Evolutionary conservation across 2,329 filamentous ascomycete species (phyloP), one percentile per base, ranked within the genome.

Genomic region (Colletotrichum sp.): DNA sequence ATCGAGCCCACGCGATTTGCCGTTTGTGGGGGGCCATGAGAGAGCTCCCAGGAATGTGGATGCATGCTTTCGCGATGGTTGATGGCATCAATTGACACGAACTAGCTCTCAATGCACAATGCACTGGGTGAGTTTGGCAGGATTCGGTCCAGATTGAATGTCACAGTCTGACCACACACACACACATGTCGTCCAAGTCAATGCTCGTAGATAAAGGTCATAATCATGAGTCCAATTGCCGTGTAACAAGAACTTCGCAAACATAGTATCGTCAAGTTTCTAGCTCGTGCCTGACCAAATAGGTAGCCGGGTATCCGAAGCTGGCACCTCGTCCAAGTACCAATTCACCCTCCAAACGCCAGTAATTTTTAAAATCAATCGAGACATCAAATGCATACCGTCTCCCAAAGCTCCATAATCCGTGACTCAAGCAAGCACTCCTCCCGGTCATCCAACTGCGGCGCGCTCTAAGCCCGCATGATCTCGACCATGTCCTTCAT

Each of bases 401-500:
- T 67, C 9, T n/a, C 36, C 72, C 64, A 57, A 24, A 72, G 63
- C 32, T 63, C 63, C 30, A 9, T 5, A 5, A 61, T 26, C 13
- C 36, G 64, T 24, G 63, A 36, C 34, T 64, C 57, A 12, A 28
- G 21, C 15, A 65, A 48, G 43, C 64, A 75, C 24, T 48, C 57
- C n/a, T 55, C 43, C n/a, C 26, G 52, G 18, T 71, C 58, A n/a
- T 67, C 43, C 68, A 68, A 64, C 55, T 60, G 65, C 38, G 60
- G 38, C 18, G 38, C 69, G 26, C 28, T 61, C 72, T 75, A 76
- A 13, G 72, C 74, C 77, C 81, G 82, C 84, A 90, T 92, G 55
- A 92, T 84, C 81, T 90, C 88, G 52, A 86, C 82, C 88, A 93
- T 89, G 78, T 93, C 91, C 79, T 88, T 89, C 88, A 93, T 87